Evolutionary conservation across 371 early-diverging fungal genomes (phyloP).

Genomic region (Cokeromyces recurvatus): DNA sequence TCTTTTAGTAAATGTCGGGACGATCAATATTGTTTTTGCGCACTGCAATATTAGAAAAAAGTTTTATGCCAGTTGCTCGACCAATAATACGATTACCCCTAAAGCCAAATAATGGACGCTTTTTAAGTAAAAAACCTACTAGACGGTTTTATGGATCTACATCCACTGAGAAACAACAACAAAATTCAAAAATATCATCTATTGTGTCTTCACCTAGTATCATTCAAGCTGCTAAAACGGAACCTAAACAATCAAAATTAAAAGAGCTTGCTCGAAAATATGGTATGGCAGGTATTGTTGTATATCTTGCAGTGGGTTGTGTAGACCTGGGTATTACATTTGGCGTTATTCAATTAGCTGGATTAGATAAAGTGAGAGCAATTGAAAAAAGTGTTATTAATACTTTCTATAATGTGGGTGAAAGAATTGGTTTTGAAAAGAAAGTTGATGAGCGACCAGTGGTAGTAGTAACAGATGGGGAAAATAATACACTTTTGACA

Average conservation of each 20-base stretch:
- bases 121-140: no score
- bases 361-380: conserved; percentile 35
- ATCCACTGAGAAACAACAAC: neutral
- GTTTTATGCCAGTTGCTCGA: no score
- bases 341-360: conserved; percentile 33
- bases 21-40: no score
- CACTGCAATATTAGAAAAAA: no score
- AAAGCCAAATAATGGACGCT: no score
- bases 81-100: no score
- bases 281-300: conserved; percentile 37
- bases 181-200: conserved; percentile 6
- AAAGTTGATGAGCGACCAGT: conserved; percentile 5
- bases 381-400: conserved; percentile 28
- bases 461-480: neutral
- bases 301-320: conserved; percentile 37
- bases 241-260: conserved; percentile 16
- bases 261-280: conserved; percentile 28
- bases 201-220: conserved; percentile 16
- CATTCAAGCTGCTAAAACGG: conserved; percentile 13
- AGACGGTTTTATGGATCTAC: no score
- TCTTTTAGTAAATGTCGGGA: no score
- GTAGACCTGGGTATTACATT: conserved; percentile 36
- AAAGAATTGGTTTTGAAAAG: conserved; percentile 7
- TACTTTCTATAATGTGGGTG: conserved; percentile 9
- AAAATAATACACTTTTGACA: neutral